Base-by-base conservation (phyloP, 768 basidiomycete species). In the Phallus indusiatus region DNA sequence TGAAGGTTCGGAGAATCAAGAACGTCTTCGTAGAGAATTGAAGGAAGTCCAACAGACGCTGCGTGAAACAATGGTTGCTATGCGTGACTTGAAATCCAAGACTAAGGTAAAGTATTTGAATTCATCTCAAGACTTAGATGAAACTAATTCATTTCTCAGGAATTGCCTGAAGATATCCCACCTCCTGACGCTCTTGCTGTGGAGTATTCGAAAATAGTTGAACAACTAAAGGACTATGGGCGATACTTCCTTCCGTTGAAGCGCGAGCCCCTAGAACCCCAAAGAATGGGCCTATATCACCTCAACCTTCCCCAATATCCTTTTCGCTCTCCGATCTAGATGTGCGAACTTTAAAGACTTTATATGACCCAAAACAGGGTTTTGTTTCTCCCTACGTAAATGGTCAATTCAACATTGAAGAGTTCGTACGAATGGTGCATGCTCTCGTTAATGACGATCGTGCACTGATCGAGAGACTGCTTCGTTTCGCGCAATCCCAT, bases 401-500 rank as follows among this genome's bases (percentile, higher is more conserved):
- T 59, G 54, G 49, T 57, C 63, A 63, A 20, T 90, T 92, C 69
- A 81, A 82, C 10, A 69, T 94, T 49, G 90, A 90, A 54, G 85
- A 82, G 18, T 92, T 95, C 65, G 82, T 82, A 12, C 71, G 78
- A 20, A 80, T 93, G 6, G 86, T 96, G 49, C 85, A 88, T 65
- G 85, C 88, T 2, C 76, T 96, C 59, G 77, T 96, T 55, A 76
- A 80, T 35, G 95, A 96, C 69, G 91, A 94, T 65, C 81, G 84
- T 22, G 78, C 87, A 18, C 72, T 97, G 61, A 90, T 94, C 61
- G 88, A 92, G 70, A 80, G 93, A 34, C 73, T 94, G 42, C 75
- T 91, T 54, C 82, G 90, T 22, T 88, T 92, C 64, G 93, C 90
- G 1, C 86, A 90, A 70, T 90, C 92, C 53, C 88, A 94, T 60